These are phyloP conservation scores for Ganoderma lingzhi DNA, from an alignment of 1,284 basidiomycete species.

Conservation along the genomic window DNA sequence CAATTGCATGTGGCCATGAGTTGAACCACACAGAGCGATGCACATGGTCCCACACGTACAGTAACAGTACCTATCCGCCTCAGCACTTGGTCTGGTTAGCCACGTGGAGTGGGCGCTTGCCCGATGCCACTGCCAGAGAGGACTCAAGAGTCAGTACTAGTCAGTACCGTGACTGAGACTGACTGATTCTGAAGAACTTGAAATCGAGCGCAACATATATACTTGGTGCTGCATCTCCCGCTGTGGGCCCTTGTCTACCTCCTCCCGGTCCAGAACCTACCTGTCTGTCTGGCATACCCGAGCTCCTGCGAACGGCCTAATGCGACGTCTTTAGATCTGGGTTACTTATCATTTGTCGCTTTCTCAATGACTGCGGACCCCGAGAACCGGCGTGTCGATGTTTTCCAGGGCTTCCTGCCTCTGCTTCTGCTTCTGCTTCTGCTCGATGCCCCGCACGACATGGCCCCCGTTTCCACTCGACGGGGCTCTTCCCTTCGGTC, in stretches of 20 bases:
- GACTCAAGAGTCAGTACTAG: too few relatives aligned
- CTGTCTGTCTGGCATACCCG: background rate
- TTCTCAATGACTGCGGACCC: slow-evolving; percentile 20
- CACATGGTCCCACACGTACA: background rate
- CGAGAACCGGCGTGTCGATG: slow-evolving; percentile 19
- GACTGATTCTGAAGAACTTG: too few relatives aligned
- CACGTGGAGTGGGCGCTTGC: background rate
- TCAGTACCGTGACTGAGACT: too few relatives aligned
- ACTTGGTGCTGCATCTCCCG: too few relatives aligned
- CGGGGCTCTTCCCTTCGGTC: background rate
- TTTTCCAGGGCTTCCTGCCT: background rate
- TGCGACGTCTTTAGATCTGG: background rate
- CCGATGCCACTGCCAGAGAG: too few relatives aligned
- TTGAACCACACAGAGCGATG: background rate
- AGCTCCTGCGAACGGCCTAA: background rate
- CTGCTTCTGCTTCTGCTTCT: slow-evolving; percentile 4
- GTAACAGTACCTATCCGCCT: background rate
- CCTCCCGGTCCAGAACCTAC: background rate
- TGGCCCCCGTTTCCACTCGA: background rate
- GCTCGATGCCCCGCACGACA: slow-evolving; percentile 6
- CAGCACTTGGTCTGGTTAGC: background rate
- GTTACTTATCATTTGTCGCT: background rate
- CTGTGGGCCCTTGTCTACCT: background rate
- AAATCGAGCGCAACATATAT: too few relatives aligned
- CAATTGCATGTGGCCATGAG: background rate